Evolutionary conservation across 106 monocot genomes (phyloP), one percentile per base, ranked within the genome.

Genomic region (Dioscorea zingiberensis): DNA sequence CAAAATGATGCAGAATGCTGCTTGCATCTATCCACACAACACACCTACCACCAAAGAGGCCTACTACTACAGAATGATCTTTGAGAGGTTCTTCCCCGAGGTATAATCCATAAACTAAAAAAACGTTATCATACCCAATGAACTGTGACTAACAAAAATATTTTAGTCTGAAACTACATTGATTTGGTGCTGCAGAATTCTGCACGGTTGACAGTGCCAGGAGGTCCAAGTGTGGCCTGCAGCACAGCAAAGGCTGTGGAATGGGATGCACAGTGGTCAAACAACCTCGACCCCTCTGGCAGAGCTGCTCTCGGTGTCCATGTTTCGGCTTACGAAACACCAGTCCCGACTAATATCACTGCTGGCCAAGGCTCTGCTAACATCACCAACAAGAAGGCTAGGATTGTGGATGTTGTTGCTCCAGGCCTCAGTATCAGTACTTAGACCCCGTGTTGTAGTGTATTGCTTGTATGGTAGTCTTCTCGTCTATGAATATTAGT

Each of bases 161-260:
- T 49, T n/a, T 3, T 13, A n/a, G 10, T n/a, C 49, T 16, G 13
- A 16, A 49, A n/a, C n/a, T 47, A 47, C 28, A 2, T 75, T 59
- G 21, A 6, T 24, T 30, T 46, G 47, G 18, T 51, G n/a, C n/a
- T 62, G 44, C 67, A 88, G 84, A 84, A 88, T 54, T 78, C 80
- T 0, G 88, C 88, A 17, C 74, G 64, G 25, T 28, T 78, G 60
- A 84, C 78, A 10, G 88, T 88, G 38, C 81, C 81, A 10, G 88
- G 78, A 21, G 87, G 87, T 45, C 80, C 80, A 53, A 88, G 87
- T 47, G 68, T 88, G 22, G 87, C 87, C 4, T 88, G 88, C 66
- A 88, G 84, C 78, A 88, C 88, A 18, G 75, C 84, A 13, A 88
- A 83, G 45, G 88, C 84, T 0, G 58, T 81, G 3, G 81, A 84